Evolutionary conservation across 768 basidiomycete genomes (phyloP).

Genomic region (Amylocystis lapponica): DNA sequence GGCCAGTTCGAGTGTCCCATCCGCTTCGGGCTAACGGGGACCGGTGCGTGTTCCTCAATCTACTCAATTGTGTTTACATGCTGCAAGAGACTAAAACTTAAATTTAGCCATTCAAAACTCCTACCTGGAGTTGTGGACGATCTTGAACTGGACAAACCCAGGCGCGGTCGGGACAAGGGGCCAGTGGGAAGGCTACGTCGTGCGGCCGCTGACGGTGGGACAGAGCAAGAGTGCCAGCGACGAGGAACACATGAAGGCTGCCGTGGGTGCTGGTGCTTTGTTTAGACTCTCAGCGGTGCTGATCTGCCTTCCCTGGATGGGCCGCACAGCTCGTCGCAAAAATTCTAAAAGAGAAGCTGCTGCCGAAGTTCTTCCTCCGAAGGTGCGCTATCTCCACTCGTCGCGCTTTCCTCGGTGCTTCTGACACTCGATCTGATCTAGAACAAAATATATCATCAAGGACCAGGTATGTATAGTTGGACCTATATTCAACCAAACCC

Average conservation of each 20-base stretch:
- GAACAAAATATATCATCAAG: slow-evolving; percentile 75
- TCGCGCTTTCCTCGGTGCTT: neutral
- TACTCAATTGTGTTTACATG: no score
- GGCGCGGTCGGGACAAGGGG: slow-evolving; percentile 62
- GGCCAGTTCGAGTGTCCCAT: slow-evolving; percentile 56
- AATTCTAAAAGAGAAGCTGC: slow-evolving; percentile 55
- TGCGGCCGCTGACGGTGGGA: slow-evolving; percentile 58
- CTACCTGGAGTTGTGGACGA: slow-evolving; percentile 87
- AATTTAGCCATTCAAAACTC: slow-evolving; percentile 72
- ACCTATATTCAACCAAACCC: neutral
- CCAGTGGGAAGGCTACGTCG: slow-evolving; percentile 76
- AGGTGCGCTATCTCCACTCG: slow-evolving; percentile 36
- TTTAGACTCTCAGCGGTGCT: no score
- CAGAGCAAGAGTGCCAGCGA: slow-evolving; percentile 63
- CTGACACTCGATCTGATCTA: slow-evolving; percentile 10
- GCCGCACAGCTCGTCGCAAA: slow-evolving; percentile 50
- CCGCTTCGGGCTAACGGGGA: slow-evolving; percentile 86
- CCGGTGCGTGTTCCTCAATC: slow-evolving; percentile 31
- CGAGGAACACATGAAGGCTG: slow-evolving; percentile 50
- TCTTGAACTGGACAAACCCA: slow-evolving; percentile 90
- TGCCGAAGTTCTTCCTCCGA: slow-evolving; percentile 82
- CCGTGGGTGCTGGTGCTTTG: slow-evolving; percentile 29
- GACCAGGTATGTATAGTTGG: slow-evolving; percentile 40
- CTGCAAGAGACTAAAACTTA: neutral
- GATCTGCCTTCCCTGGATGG: no score